Conservation (phyloP, 1,139 yeast species). For the Yamadazyma taylorii region DNA sequence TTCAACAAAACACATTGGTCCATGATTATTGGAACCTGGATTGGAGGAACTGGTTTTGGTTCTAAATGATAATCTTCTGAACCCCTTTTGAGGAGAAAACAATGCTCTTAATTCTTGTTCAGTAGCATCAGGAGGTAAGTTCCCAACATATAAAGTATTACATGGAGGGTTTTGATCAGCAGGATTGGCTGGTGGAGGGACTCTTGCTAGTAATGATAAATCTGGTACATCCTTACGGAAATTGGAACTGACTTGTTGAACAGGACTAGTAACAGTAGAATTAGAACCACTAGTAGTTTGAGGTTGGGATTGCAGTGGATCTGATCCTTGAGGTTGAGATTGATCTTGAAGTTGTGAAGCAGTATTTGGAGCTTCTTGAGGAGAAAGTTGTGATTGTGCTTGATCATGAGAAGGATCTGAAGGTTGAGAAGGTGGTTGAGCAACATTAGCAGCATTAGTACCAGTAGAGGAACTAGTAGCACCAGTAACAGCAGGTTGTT, state of each 20-base stretch:
- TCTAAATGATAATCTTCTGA: slow-evolving; percentile 86
- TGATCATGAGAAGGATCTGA: slow-evolving; percentile 2
- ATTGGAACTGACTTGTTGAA: slow-evolving; percentile 14
- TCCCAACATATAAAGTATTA: slow-evolving; percentile 94
- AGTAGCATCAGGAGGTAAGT: slow-evolving; percentile 94
- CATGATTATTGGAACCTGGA: slow-evolving; percentile 55
- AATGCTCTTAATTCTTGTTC: slow-evolving; percentile 88
- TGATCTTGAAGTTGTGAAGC: slow-evolving; percentile 5
- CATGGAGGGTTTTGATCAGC: slow-evolving; percentile 99
- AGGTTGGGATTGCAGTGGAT: slow-evolving; percentile 9
- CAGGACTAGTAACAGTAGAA: slow-evolving; percentile 16
- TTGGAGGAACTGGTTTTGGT: slow-evolving; percentile 50
- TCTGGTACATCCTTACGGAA: slow-evolving; percentile 57
- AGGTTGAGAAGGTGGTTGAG: background rate
- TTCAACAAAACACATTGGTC: slow-evolving; percentile 99
- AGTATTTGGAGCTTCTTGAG: slow-evolving; percentile 6
- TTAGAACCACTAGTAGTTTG: slow-evolving; percentile 3
- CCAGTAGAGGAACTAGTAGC: background rate
- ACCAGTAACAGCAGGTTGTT: slow-evolving; percentile 3
- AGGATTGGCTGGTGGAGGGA: slow-evolving; percentile 97
- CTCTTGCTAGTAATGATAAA: slow-evolving; percentile 67
- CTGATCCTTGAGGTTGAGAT: slow-evolving; percentile 3
- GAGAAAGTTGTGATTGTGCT: slow-evolving; percentile 5
- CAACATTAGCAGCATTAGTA: background rate
- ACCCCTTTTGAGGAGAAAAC: slow-evolving; percentile 88